Evolutionary conservation across 2,329 filamentous ascomycete genomes (phyloP).

Genomic region (Neonectria magnoliae): DNA sequence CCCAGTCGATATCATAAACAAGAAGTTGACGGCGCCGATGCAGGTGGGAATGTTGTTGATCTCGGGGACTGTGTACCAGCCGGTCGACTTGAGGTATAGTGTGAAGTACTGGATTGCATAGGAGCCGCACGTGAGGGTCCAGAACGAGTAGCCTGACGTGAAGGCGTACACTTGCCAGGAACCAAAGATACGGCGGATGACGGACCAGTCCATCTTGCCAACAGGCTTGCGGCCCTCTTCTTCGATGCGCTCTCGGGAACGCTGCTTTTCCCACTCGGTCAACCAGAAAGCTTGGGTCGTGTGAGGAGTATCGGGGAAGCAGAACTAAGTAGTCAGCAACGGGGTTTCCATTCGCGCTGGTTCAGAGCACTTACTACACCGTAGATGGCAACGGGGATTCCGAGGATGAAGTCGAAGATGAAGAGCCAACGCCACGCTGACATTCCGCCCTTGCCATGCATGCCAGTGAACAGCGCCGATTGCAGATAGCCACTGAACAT

Average conservation of each 20-base stretch:
- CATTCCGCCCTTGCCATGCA: constrained; percentile 48
- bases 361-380: constrained; percentile 24
- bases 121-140: constrained; percentile 49
- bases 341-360: too few relatives aligned
- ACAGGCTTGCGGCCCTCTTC: constrained; percentile 56
- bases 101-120: constrained; percentile 55
- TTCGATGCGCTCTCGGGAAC: constrained; percentile 75
- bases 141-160: constrained; percentile 51
- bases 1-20: constrained; percentile 52
- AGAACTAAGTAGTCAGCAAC: constrained; percentile 33
- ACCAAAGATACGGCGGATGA: constrained; percentile 50
- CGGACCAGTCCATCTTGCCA: constrained; percentile 47
- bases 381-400: constrained; percentile 47
- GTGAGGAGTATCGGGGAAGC: constrained; percentile 56
- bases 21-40: constrained; percentile 55
- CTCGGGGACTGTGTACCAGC: constrained; percentile 49
- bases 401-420: constrained; percentile 51
- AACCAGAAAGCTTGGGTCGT: constrained; percentile 55
- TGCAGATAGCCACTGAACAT: constrained; percentile 52
- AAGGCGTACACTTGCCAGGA: constrained; percentile 59
- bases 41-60: constrained; percentile 58
- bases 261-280: constrained; percentile 66
- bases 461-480: constrained; percentile 45
- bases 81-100: constrained; percentile 51
- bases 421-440: constrained; percentile 52